These are phyloP conservation scores for Russula earlei DNA, from an alignment of 768 basidiomycete genomes.

Conservation along the genomic window DNA sequence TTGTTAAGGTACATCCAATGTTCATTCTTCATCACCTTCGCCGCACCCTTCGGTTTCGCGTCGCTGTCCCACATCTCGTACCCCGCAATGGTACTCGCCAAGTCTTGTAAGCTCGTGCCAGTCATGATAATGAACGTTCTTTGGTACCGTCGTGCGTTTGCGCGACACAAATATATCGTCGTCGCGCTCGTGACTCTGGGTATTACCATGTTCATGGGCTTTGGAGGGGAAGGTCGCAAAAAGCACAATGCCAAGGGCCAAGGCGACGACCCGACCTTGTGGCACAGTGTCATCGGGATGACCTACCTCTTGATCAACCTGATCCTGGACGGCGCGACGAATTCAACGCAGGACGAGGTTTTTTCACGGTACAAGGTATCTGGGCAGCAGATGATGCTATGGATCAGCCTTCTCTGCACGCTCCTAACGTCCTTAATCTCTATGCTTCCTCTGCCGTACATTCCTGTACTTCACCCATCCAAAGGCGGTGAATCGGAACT, in stretches of 20 bases:
- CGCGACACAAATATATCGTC: conserved; percentile 90
- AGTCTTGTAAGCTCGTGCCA: conserved; percentile 98
- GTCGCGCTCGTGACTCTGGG: conserved; percentile 87
- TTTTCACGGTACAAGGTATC: conserved; percentile 65
- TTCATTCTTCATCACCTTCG: conserved; percentile 77
- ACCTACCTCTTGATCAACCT: conserved; percentile 78
- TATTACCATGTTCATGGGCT: conserved; percentile 90
- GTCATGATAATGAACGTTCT: conserved; percentile 97
- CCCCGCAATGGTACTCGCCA: conserved; percentile 97
- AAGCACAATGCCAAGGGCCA: conserved; percentile 28
- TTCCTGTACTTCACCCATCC: conserved; percentile 73
- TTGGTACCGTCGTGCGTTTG: conserved; percentile 87
- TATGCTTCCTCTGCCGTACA: conserved; percentile 66
- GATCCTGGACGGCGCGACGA: conserved; percentile 83
- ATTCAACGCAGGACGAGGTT: conserved; percentile 96
- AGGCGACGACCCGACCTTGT: conserved; percentile 34
- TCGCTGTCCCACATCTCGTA: conserved; percentile 93
- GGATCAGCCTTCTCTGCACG: conserved; percentile 87
- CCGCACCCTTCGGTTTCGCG: conserved; percentile 94
- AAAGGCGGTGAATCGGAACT: conserved; percentile 54
- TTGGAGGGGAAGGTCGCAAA: conserved; percentile 51
- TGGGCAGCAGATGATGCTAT: conserved; percentile 99
- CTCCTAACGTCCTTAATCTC: conserved; percentile 59
- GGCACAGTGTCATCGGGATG: conserved; percentile 61
- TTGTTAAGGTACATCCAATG: conserved; percentile 74